These are phyloP conservation scores for Pyricularia grisea DNA, from an alignment of 2,329 filamentous ascomycete species.

Conservation along the genomic window DNA sequence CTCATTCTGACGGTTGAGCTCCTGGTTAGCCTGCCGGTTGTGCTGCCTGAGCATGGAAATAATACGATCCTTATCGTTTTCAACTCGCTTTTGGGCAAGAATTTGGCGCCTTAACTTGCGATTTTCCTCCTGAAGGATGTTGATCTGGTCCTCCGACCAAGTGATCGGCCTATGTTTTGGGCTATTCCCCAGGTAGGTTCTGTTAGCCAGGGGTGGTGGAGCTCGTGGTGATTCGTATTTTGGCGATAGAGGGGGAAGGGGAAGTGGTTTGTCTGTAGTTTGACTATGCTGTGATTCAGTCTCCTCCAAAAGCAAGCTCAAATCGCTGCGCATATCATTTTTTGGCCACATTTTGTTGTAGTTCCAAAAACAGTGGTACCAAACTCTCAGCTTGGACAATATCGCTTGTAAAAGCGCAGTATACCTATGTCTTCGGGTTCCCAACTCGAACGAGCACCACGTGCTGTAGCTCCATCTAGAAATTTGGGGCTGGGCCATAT, in stretches of 20 bases:
- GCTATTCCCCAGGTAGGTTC: not conserved
- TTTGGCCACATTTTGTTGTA: not conserved
- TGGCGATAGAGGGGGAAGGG: not conserved
- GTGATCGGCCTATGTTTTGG: not conserved
- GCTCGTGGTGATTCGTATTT: not conserved
- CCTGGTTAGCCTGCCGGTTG: not conserved
- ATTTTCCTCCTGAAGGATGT: not conserved
- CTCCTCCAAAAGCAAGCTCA: not conserved
- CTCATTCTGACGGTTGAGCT: not conserved
- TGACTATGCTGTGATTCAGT: not conserved
- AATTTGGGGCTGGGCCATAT: not conserved
- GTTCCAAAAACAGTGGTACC: not conserved
- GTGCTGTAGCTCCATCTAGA: not conserved
- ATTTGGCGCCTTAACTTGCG: not conserved
- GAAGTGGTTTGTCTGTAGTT: not conserved
- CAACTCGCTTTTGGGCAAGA: not conserved
- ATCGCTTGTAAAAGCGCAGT: not conserved
- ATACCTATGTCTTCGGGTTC: not conserved
- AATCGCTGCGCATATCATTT: not conserved
- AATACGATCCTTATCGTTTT: not conserved
- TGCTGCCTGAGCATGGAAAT: not conserved
- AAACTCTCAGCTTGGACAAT: not conserved
- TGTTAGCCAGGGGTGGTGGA: not conserved
- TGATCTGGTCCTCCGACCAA: not conserved
- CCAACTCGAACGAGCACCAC: not conserved